A percentile compares a stretch with the other conserved stretches of the same genome.
Conservation (phyloP, 768 basidiomycete species). For the Termitomyces sp. region DNA sequence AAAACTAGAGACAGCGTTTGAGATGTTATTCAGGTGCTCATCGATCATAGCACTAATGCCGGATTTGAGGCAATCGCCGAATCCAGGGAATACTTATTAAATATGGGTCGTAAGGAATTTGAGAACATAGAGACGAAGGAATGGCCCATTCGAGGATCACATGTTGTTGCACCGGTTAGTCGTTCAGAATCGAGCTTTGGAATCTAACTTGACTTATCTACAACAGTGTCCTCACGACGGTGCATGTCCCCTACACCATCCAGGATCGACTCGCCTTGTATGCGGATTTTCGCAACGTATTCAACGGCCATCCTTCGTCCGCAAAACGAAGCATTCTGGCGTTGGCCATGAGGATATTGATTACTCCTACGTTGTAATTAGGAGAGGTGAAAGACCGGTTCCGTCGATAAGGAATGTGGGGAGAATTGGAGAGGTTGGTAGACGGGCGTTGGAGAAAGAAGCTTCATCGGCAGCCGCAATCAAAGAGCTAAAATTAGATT, state of each 20-base stretch:
- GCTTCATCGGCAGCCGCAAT: constrained; percentile 20
- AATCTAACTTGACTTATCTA: neutral
- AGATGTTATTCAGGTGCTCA: constrained; percentile 53
- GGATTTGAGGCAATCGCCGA: constrained; percentile 80
- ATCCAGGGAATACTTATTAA: constrained; percentile 69
- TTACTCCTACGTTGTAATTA: constrained; percentile 89
- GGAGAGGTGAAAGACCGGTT: constrained; percentile 66
- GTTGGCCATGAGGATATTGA: constrained; percentile 81
- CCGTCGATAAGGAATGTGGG: constrained; percentile 33
- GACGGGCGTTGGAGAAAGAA: constrained; percentile 33
- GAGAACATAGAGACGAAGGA: constrained; percentile 36
- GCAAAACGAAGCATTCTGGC: constrained; percentile 81
- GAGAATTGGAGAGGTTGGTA: constrained; percentile 49
- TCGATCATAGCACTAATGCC: constrained; percentile 72
- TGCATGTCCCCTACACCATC: constrained; percentile 68
- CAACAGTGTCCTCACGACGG: constrained; percentile 87
- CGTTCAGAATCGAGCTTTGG: constrained; percentile 5
- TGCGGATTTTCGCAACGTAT: constrained; percentile 88
- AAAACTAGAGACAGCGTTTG: neutral
- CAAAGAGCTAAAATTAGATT: constrained; percentile 37
- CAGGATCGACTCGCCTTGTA: constrained; percentile 44
- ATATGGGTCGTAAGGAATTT: constrained; percentile 53
- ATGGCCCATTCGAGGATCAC: constrained; percentile 46
- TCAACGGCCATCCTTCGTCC: constrained; percentile 80
- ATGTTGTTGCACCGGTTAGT: constrained; percentile 86